A percentile compares a stretch with the other conserved stretches of the same genome.
Evolutionary conservation across 148 eudicot species (phyloP).

Genomic region (Selenicereus undatus): DNA sequence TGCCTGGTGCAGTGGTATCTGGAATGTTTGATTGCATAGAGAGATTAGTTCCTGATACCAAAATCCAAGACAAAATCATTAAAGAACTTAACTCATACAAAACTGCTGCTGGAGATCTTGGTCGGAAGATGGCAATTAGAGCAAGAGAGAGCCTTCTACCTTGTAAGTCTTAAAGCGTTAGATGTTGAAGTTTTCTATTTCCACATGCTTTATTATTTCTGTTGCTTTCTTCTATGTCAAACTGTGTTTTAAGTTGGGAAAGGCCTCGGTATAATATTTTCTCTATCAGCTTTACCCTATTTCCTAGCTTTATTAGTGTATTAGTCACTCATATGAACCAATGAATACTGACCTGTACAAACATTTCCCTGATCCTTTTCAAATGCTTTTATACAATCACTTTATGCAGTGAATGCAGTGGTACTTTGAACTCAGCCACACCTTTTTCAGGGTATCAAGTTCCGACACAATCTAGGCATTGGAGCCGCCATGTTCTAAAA

Average conservation of each 20-base stretch:
- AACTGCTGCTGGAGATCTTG: slow-evolving; percentile 72
- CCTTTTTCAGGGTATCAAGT: no score
- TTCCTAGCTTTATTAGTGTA: no score
- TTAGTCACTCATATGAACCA: no score
- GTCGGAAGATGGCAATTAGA: slow-evolving; percentile 81
- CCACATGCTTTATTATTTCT: background rate
- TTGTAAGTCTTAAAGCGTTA: slow-evolving; percentile 38
- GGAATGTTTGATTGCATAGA: slow-evolving; percentile 79
- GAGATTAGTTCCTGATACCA: slow-evolving; percentile 73
- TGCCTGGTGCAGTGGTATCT: slow-evolving; percentile 53
- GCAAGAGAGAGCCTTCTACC: slow-evolving; percentile 72
- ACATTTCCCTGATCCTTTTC: background rate
- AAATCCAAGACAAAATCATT: slow-evolving; percentile 70
- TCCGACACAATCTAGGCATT: no score
- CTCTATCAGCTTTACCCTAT: background rate
- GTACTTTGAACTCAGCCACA: no score
- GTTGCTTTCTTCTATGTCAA: background rate
- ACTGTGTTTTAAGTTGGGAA: background rate
- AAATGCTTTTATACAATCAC: background rate
- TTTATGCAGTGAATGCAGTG: no score
- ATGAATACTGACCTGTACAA: background rate
- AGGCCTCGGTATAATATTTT: background rate
- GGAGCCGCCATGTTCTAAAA: no score
- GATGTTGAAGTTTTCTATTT: slow-evolving; percentile 1
- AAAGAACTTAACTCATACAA: slow-evolving; percentile 71